Percentiles rank a stretch among this genome's conserved stretches.
These are phyloP conservation scores for Pseudomassariella vexata DNA, from an alignment of 2,329 filamentous ascomycete species.

Conservation along the genomic window DNA sequence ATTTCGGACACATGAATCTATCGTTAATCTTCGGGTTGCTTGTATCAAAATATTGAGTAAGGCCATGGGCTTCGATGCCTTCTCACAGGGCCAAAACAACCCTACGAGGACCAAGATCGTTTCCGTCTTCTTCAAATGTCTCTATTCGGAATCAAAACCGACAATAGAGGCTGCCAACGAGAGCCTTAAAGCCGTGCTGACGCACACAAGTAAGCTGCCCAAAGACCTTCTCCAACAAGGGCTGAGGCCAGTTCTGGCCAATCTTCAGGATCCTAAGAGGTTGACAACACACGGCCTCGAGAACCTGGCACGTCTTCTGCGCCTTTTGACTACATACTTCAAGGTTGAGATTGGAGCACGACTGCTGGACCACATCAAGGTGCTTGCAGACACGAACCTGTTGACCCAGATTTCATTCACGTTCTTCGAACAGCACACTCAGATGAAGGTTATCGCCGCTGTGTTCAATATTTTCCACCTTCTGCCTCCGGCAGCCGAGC, in stretches of 20 bases:
- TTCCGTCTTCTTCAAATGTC: slow-evolving; percentile 93
- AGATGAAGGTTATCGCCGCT: slow-evolving; percentile 91
- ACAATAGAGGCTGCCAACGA: slow-evolving; percentile 93
- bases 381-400: slow-evolving; percentile 73
- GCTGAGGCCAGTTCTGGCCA: slow-evolving; percentile 89
- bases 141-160: slow-evolving; percentile 87
- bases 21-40: slow-evolving; percentile 84
- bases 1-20: slow-evolving; percentile 91
- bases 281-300: slow-evolving; percentile 85
- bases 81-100: slow-evolving; percentile 69
- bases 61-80: slow-evolving; percentile 89
- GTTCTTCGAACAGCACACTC: slow-evolving; percentile 83
- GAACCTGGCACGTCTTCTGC: slow-evolving; percentile 81
- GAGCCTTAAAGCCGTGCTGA: slow-evolving; percentile 80
- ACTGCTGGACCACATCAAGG: slow-evolving; percentile 88
- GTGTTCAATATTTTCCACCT: slow-evolving; percentile 97
- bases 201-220: slow-evolving; percentile 83
- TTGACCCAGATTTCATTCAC: slow-evolving; percentile 92
- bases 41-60: slow-evolving; percentile 91
- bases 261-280: slow-evolving; percentile 87
- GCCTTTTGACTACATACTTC: slow-evolving; percentile 94
- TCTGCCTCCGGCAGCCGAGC: slow-evolving; percentile 82
- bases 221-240: slow-evolving; percentile 95
- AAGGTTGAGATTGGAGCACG: slow-evolving; percentile 96
- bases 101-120: slow-evolving; percentile 69